These are phyloP conservation scores for Penicillium hesseltinei DNA, from an alignment of 2,329 filamentous ascomycete species.

Conservation along the genomic window DNA sequence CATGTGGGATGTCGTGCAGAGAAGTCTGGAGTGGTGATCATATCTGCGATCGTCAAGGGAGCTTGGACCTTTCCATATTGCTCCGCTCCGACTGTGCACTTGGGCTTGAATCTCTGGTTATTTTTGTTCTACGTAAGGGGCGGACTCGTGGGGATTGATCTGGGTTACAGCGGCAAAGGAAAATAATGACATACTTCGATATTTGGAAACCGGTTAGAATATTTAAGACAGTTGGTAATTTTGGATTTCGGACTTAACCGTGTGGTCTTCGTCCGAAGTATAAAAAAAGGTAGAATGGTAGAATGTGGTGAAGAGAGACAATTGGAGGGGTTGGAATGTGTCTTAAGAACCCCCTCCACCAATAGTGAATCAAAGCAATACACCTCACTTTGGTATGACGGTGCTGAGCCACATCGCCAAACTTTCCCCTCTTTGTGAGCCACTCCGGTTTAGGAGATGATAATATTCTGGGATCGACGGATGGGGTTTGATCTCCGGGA, in stretches of 20 bases:
- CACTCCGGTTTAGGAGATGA: background rate
- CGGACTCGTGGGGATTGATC: background rate
- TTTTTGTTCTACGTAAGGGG: constrained; percentile 4
- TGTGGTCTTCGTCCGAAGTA: background rate
- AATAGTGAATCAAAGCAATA: constrained; percentile 10
- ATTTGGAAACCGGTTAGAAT: background rate
- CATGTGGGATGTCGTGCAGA: constrained; percentile 25
- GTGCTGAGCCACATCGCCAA: constrained; percentile 23
- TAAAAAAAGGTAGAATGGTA: background rate
- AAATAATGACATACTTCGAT: background rate
- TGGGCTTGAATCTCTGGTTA: background rate
- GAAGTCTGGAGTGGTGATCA: constrained; percentile 16
- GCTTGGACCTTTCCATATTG: constrained; percentile 23
- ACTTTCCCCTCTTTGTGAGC: constrained; percentile 14
- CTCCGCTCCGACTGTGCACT: constrained; percentile 8
- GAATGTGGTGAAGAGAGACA: constrained; percentile 21
- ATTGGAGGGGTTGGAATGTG: constrained; percentile 27
- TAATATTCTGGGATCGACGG: constrained; percentile 4
- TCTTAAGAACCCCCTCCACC: constrained; percentile 12
- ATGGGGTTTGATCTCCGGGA: constrained; percentile 3
- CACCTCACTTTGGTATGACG: constrained; percentile 7
- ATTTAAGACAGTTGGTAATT: background rate
- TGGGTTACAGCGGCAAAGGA: constrained; percentile 6
- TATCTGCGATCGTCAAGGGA: constrained; percentile 17
- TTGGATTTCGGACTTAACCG: background rate